Evolutionary conservation across 2,329 filamentous ascomycete genomes (phyloP), one percentile per base, ranked within the genome.

Genomic region (Fusarium torulosum): DNA sequence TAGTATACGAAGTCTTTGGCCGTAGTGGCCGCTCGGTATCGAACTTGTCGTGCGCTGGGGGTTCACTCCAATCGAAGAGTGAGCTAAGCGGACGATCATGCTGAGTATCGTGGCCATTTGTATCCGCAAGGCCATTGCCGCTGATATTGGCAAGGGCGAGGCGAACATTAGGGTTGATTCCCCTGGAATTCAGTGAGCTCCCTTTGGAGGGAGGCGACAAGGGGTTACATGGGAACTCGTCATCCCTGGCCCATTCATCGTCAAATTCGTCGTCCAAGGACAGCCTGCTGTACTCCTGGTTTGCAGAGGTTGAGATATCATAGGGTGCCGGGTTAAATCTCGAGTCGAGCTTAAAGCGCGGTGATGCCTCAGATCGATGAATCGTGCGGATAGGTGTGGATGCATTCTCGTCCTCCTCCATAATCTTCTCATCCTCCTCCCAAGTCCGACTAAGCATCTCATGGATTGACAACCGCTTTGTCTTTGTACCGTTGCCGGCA

Each of bases 61-160:
- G 84, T 75, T 94, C 92, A 46, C 89, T 88, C 91, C 91, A 93
- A 76, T 94, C 91, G 71, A 94, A 94, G 4, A 94, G 81, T 69
- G 86, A 94, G 76, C 90, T 91, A 63, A 86, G 81, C 4, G 86
- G 86, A 15, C 87, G 82, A 53, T 89, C 67, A 44, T 59, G 66
- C 13, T 68, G 59, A 25, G 46, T 44, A 62, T 69, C 59, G 31
- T 59, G 51, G 35, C 71, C 71, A 17, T 73, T 71, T 14, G 58
- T 57, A 25, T 82, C 80, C 13, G 75, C 72, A 41, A 76, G 76
- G 17, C 77, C 77, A 64, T 84, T 85, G 42, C 83, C 83, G 49
- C 82, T 86, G 44, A 87, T 81, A 59, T 77, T 83, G 41, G 82
- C 81, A 52, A 89, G 79, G n/a, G 85, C 86, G 29, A 84, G 79